These are phyloP conservation scores for Botrytis cinerea DNA, from an alignment of 2,329 filamentous ascomycete genomes.

Conservation along the genomic window DNA sequence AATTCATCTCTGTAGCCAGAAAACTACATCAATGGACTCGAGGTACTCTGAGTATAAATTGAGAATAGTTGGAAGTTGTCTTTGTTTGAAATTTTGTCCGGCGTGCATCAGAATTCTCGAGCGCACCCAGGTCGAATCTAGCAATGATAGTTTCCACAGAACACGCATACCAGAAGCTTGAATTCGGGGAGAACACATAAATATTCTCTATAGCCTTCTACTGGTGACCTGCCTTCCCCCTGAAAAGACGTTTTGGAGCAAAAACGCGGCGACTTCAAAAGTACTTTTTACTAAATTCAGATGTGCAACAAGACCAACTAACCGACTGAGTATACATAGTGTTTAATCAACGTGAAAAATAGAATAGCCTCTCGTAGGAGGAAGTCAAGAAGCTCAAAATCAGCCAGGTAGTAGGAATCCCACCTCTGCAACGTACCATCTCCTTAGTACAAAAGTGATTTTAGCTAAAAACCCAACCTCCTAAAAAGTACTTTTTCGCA, in stretches of 20 bases:
- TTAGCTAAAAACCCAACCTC: neutral
- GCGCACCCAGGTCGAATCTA: too few relatives aligned
- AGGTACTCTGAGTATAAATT: too few relatives aligned
- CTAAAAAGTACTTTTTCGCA: neutral
- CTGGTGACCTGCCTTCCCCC: too few relatives aligned
- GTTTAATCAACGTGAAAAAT: neutral
- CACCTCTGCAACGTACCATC: fast-evolving
- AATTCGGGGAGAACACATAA: neutral
- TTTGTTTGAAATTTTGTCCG: neutral
- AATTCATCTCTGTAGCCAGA: neutral
- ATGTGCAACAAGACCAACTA: neutral
- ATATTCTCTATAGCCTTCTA: neutral
- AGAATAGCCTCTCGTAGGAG: neutral
- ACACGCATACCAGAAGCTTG: neutral
- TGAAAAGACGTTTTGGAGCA: too few relatives aligned
- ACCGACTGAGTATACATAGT: too few relatives aligned
- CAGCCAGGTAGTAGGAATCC: neutral
- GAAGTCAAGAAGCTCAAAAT: neutral
- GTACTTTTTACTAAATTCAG: neutral
- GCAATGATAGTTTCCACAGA: too few relatives aligned
- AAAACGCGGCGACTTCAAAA: neutral
- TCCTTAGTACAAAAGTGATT: neutral
- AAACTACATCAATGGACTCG: too few relatives aligned
- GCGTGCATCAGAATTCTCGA: neutral
- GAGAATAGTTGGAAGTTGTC: too few relatives aligned